Evolutionary conservation across 2,329 filamentous ascomycete genomes (phyloP).

Genomic region (Apiospora marii): DNA sequence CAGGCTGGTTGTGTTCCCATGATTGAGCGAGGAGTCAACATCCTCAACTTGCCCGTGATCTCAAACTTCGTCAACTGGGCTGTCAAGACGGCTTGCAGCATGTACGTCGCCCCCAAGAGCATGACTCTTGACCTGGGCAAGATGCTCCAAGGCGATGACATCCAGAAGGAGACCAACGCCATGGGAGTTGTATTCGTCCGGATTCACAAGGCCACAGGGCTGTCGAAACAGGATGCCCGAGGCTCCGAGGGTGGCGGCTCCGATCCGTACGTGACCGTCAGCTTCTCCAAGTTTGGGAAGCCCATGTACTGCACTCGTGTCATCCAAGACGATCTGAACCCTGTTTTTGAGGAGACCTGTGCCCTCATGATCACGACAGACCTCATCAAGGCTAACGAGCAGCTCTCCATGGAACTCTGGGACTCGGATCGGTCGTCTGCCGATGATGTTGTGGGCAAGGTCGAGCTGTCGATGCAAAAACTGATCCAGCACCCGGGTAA

Average conservation of each 20-base stretch:
- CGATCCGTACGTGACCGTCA: slow-evolving; percentile 93
- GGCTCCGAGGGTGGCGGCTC: slow-evolving; percentile 87
- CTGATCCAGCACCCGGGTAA: slow-evolving; percentile 93
- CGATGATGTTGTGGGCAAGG: slow-evolving; percentile 94
- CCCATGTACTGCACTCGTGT: slow-evolving; percentile 97
- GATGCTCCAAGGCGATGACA: slow-evolving; percentile 88
- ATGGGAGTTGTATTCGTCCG: slow-evolving; percentile 91
- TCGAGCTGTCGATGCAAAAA: slow-evolving; percentile 92
- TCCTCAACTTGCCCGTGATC: slow-evolving; percentile 90
- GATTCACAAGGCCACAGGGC: slow-evolving; percentile 84
- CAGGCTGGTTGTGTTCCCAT: slow-evolving; percentile 90
- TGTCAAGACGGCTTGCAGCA: slow-evolving; percentile 82
- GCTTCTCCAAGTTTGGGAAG: slow-evolving; percentile 96
- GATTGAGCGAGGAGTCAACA: slow-evolving; percentile 88
- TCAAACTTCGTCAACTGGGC: slow-evolving; percentile 98
- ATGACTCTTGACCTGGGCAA: slow-evolving; percentile 92
- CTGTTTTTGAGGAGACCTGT: slow-evolving; percentile 88
- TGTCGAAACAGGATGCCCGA: slow-evolving; percentile 89
- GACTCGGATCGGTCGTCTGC: slow-evolving; percentile 92
- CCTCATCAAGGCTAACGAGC: slow-evolving; percentile 91
- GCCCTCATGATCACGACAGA: slow-evolving; percentile 88
- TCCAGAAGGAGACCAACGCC: slow-evolving; percentile 87
- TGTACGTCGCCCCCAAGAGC: slow-evolving; percentile 95
- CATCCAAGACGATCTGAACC: slow-evolving; percentile 93
- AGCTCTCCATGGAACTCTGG: slow-evolving; percentile 93